Percentiles rank a stretch among this genome's conserved stretches.
Evolutionary conservation across 169 alveolate species (phyloP).

Genomic region (Cystoisospora suis): DNA sequence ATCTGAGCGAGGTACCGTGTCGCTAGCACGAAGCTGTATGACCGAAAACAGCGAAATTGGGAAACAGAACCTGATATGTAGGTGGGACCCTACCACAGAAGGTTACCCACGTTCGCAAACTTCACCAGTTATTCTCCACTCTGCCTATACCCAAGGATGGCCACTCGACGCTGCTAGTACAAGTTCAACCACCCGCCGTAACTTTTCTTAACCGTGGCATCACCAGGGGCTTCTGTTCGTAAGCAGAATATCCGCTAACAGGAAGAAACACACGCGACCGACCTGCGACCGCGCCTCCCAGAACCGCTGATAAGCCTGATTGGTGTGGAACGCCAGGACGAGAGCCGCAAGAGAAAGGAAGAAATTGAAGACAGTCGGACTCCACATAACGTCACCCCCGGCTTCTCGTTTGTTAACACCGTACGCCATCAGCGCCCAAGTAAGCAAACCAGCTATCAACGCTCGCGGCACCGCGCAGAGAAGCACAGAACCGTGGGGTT

Average conservation of each 20-base stretch:
- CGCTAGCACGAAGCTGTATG: too few species aligned
- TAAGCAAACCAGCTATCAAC: constrained; percentile 9
- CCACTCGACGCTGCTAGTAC: not conserved
- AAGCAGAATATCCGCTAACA: not conserved
- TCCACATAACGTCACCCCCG: constrained; percentile 21
- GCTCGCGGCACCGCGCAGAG: constrained; percentile 42
- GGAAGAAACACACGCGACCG: too few species aligned
- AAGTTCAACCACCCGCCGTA: not conserved
- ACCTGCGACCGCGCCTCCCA: constrained; percentile 60
- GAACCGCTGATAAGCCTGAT: constrained; percentile 45
- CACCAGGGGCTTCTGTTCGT: not conserved
- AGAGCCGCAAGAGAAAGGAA: constrained; percentile 19
- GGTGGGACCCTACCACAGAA: too few species aligned
- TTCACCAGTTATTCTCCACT: too few species aligned
- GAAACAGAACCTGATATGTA: too few species aligned
- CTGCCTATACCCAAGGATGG: too few species aligned
- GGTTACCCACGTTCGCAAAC: too few species aligned
- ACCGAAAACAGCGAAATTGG: too few species aligned
- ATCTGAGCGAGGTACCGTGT: too few species aligned
- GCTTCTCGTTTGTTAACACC: not conserved
- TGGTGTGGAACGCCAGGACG: constrained; percentile 49
- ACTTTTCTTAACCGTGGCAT: not conserved
- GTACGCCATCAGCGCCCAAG: constrained; percentile 22
- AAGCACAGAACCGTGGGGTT: constrained; percentile 41
- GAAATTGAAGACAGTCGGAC: constrained; percentile 8